Conservation (phyloP, 1,284 basidiomycete genomes). For the Malassezia caprae region DNA sequence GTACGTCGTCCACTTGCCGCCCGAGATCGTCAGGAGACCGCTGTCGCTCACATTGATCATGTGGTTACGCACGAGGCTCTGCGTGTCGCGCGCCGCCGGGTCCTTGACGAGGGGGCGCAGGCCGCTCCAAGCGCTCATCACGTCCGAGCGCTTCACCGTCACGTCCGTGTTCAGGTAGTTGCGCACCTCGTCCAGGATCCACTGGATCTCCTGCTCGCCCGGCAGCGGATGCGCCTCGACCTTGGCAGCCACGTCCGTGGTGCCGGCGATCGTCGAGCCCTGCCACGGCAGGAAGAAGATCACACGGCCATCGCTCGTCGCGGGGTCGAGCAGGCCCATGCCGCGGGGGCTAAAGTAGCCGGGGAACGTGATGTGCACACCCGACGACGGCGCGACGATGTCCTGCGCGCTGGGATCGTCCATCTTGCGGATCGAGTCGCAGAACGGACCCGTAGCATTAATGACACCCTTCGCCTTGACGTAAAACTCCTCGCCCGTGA, state of each 20-base stretch:
- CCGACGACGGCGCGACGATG: conserved; percentile 84
- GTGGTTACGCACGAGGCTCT: conserved; percentile 85
- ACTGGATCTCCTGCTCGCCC: conserved; percentile 85
- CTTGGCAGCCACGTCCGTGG: conserved; percentile 74
- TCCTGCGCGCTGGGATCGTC: conserved; percentile 71
- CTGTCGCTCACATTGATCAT: conserved; percentile 74
- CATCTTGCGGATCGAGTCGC: conserved; percentile 73
- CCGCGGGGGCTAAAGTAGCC: conserved; percentile 90
- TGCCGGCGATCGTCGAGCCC: conserved; percentile 92
- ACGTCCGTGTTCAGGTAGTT: conserved; percentile 84
- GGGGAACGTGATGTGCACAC: conserved; percentile 90
- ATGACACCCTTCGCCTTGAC: conserved; percentile 82
- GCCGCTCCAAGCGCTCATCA: conserved; percentile 90
- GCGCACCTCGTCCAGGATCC: conserved; percentile 85
- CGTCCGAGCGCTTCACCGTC: conserved; percentile 86
- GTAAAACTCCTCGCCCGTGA: conserved; percentile 73
- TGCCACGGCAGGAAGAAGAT: conserved; percentile 99
- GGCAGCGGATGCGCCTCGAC: conserved; percentile 74
- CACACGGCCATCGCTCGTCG: conserved; percentile 89
- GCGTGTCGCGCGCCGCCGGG: conserved; percentile 67
- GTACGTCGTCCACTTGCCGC: conserved; percentile 98
- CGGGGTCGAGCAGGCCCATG: conserved; percentile 90
- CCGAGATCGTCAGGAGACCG: conserved; percentile 85
- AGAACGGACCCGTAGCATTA: conserved; percentile 93
- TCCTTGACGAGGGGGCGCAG: conserved; percentile 80